Base-by-base conservation (phyloP, 1,139 yeast genomes). In the Taphrina flavorubra region DNA sequence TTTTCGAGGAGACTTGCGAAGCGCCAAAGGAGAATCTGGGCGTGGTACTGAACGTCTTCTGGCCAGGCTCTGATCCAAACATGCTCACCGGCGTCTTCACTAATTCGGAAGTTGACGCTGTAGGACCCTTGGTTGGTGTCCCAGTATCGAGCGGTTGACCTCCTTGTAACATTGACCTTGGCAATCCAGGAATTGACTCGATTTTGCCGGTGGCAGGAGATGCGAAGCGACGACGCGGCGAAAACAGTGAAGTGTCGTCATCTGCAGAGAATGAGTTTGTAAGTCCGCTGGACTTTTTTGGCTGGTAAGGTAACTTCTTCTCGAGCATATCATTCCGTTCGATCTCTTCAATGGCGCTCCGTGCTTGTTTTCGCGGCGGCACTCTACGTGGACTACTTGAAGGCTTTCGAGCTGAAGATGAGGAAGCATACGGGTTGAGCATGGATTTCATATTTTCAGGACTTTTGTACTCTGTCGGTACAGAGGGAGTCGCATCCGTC, bases 351-450 rank as follows among this genome's bases (percentile, higher is more conserved):
- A 63, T 36, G 20, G 61, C 67, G 20, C 61, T 63, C 11, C 49
- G 44, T 6, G 25, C 39, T 34, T 53, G 44, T 25, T 42, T 18
- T 6, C 55, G 31, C 0, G 31, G 42, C 18, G 61, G 61, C 18
- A 61, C 46, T 31, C 61, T 31, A 10, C 37, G 53, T 7, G 46
- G 51, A 46, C 40, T 46, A 14, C 56, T 31, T n/a, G 46, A 14
- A 18, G 67, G 67, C 31, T 47, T 53, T 14, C 55, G 53, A 16
- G 61, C 47, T 16, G 55, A 46, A n/a, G 55, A 34, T 1, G 61
- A 37, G 7, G 61, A 46, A 14, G 67, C 67, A 46, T 63, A 63
- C 10, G 67, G 67, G 34, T 63, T 63, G 36, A 63, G 56, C 67
- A 63, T 63, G 7, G 67, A 16, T 34, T 53, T 34, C 4, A 53